These are phyloP conservation scores for Aureobasidium sp. DNA, from an alignment of 2,329 filamentous ascomycete genomes.

Conservation along the genomic window DNA sequence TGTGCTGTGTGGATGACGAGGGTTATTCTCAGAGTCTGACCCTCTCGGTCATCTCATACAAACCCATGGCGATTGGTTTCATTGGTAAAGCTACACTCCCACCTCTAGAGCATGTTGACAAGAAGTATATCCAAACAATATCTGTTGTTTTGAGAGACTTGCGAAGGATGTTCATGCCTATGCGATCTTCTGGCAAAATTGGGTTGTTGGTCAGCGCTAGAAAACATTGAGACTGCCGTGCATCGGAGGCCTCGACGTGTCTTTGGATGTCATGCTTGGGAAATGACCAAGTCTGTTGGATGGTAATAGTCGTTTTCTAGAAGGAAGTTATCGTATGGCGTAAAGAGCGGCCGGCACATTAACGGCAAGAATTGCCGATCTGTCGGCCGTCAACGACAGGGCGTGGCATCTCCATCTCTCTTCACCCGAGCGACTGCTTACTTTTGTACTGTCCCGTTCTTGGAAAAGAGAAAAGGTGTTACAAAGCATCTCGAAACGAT, in stretches of 20 bases:
- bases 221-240: not conserved
- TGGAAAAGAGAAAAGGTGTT: not conserved
- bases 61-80: too few species aligned
- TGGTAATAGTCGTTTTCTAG: not conserved
- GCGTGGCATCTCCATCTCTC: not conserved
- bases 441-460: not conserved
- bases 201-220: not conserved
- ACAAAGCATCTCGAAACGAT: not conserved
- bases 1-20: not conserved
- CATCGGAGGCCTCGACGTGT: not conserved
- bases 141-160: not conserved
- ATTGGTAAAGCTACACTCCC: too few species aligned
- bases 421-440: not conserved
- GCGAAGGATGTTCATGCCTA: not conserved
- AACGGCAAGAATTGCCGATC: conserved; percentile 4
- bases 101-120: not conserved
- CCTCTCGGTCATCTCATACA: too few species aligned
- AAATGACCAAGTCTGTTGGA: not conserved
- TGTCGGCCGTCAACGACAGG: not conserved
- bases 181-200: not conserved
- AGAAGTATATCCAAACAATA: not conserved
- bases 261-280: too few species aligned
- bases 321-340: not conserved
- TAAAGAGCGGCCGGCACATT: not conserved
- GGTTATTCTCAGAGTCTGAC: not conserved